Evolutionary conservation across 768 basidiomycete species (phyloP), one percentile per base, ranked within the genome.

Genomic region (Mycena albidolilacea): DNA sequence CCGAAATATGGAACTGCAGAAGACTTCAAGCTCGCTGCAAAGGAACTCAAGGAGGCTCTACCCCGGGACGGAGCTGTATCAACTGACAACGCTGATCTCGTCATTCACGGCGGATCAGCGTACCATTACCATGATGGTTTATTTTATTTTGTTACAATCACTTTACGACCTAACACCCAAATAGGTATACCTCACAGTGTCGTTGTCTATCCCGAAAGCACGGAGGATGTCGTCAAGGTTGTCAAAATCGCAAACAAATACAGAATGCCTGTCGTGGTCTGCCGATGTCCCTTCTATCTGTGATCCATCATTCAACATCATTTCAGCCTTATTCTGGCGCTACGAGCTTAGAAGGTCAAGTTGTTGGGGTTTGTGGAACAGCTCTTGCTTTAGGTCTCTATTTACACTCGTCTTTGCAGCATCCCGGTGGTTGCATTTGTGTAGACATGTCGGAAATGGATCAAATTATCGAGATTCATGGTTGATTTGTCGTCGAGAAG

Each of bases 401-500:
- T 30, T 30, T 30, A 30, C 30, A 30, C 30, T 30, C 30, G 30
- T 39, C 59, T 9, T n/a, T n/a, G 35, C 69, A 87, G 85, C 82
- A 84, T 76, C 70, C 79, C 12, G 76, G 78, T 15, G 91, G 92
- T 11, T 92, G 95, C 0, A 95, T 97, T 52, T 96, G 93, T 69
- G 83, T 97, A 17, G 94, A 97, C 77, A 82, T 97, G 82, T 90
- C 89, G 1, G 80, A 83, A 9, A 97, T 98, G 96, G 87, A 96
- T 79, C 86, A 88, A 65, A 93, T 97, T 63, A 76, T 97, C 5
- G 87, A 87, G 54, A 91, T 97, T 57, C 88, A 95, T 77, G 91
- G 93, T 92, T 71, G 41, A 84, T 77, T 62, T 21, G 1, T n/a
- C 30, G 10, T 37, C 58, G 64, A 17, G 39, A 3, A 17, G 19